Evolutionary conservation across 2,329 filamentous ascomycete genomes (phyloP).

Genomic region (Cucurbitaria berberidis): DNA sequence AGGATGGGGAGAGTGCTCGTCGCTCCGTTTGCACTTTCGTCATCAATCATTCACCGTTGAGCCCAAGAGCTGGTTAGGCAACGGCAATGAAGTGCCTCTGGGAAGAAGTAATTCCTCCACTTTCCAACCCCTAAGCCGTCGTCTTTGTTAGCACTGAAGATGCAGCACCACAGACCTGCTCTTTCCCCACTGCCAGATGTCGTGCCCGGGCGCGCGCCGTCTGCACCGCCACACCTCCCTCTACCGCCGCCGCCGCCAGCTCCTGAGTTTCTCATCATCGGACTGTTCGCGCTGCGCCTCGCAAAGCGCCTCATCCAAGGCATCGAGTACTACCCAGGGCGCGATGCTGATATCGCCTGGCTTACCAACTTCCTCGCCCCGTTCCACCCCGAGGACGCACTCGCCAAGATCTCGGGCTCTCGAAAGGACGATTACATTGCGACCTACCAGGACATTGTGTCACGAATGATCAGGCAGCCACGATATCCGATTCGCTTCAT

Average conservation of each 20-base stretch:
- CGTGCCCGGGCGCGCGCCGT: background rate
- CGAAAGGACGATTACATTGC: slow-evolving; percentile 20
- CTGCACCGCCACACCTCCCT: background rate
- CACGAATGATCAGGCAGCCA: slow-evolving; percentile 31
- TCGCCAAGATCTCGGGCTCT: slow-evolving; percentile 25
- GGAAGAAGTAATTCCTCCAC: background rate
- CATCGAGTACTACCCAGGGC: slow-evolving; percentile 21
- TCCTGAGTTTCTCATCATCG: slow-evolving; percentile 29
- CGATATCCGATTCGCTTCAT: slow-evolving; percentile 27
- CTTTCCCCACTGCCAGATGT: background rate
- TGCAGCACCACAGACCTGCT: background rate
- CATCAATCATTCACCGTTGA: too few relatives aligned
- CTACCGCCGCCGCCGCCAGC: background rate
- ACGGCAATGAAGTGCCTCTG: background rate
- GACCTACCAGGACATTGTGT: slow-evolving; percentile 22
- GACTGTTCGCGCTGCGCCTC: slow-evolving; percentile 34
- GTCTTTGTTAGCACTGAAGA: background rate
- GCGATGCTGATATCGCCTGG: slow-evolving; percentile 25
- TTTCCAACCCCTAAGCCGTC: background rate
- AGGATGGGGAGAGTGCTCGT: too few relatives aligned
- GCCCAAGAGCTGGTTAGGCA: too few relatives aligned
- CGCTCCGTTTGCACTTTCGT: background rate
- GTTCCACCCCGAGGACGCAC: slow-evolving; percentile 14
- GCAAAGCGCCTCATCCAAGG: slow-evolving; percentile 19
- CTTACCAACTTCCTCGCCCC: slow-evolving; percentile 23